These are phyloP conservation scores for Umbelopsis vinacea DNA, from an alignment of 192 early-diverging fungal genomes.

Conservation along the genomic window DNA sequence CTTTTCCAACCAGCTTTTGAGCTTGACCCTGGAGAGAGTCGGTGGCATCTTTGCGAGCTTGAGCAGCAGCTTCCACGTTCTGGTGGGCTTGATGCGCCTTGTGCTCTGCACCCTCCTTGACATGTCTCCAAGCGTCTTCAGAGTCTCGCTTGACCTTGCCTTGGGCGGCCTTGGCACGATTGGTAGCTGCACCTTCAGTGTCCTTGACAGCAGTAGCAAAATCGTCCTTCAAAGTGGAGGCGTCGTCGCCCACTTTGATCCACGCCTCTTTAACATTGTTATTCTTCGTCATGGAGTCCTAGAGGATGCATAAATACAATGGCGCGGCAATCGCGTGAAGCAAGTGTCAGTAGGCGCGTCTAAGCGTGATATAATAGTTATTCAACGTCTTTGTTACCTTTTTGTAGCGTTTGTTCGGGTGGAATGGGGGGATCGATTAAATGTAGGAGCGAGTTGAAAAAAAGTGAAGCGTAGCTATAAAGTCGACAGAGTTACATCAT, in stretches of 20 bases:
- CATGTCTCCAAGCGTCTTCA: slow-evolving; percentile 1
- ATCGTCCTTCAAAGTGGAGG: not conserved
- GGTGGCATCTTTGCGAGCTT: not conserved
- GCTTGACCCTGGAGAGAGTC: slow-evolving; percentile 2
- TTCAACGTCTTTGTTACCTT: not conserved
- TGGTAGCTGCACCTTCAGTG: not conserved
- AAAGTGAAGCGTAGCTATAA: not conserved
- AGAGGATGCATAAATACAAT: not conserved
- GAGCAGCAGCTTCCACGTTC: not conserved
- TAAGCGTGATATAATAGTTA: not conserved
- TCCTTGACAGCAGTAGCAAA: slow-evolving; percentile 3
- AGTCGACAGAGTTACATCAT: slow-evolving; percentile 5
- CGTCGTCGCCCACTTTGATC: slow-evolving; percentile 6
- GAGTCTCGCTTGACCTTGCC: slow-evolving; percentile 3
- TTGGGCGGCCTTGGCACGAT: not conserved
- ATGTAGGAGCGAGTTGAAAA: not conserved
- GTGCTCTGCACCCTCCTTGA: not conserved
- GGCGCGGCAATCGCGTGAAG: not conserved
- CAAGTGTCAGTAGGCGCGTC: slow-evolving; percentile 4
- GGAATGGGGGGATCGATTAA: not conserved
- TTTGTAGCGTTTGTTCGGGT: slow-evolving; percentile 7
- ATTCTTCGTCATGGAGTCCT: slow-evolving; percentile 9
- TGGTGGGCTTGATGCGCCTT: not conserved
- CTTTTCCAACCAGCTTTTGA: not conserved
- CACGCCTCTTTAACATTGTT: slow-evolving; percentile 9